These are phyloP conservation scores for Fusarium metavorans DNA, from an alignment of 2,329 filamentous ascomycete species.

Conservation along the genomic window DNA sequence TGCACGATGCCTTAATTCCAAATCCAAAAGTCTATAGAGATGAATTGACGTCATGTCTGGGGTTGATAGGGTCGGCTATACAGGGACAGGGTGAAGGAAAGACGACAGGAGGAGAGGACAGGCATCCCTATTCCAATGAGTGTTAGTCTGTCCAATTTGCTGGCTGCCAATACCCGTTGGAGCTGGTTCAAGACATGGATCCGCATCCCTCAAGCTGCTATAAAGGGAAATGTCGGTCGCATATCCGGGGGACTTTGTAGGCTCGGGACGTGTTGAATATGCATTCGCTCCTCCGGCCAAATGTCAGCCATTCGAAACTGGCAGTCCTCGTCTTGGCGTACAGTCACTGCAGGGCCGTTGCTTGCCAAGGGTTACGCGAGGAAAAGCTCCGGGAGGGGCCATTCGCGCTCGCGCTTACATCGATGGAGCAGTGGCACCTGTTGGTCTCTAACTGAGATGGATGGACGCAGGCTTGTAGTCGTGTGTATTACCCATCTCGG, in stretches of 20 bases:
- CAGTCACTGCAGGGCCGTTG: conserved; percentile 7
- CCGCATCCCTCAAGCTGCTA: conserved; percentile 19
- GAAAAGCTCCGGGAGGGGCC: background rate
- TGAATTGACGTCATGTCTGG: conserved; percentile 30
- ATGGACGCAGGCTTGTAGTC: background rate
- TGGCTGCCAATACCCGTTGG: background rate
- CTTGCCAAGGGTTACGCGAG: background rate
- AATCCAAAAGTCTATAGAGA: background rate
- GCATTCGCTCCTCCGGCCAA: background rate
- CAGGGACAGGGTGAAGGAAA: conserved; percentile 1
- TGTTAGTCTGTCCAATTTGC: background rate
- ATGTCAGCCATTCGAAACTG: conserved; percentile 24
- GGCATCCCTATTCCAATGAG: background rate
- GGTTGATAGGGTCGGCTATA: conserved; percentile 8
- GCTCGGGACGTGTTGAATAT: conserved; percentile 2
- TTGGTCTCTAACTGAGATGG: background rate
- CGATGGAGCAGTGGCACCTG: conserved; percentile 12
- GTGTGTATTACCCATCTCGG: background rate
- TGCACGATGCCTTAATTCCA: background rate
- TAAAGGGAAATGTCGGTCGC: conserved; percentile 11
- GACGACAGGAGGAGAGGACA: background rate
- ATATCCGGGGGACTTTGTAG: conserved; percentile 3
- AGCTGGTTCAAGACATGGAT: conserved; percentile 21
- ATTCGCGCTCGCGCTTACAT: conserved; percentile 26
- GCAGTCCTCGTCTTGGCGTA: conserved; percentile 16